Conservation (phyloP, 2,329 filamentous ascomycete genomes). For the Thermothelomyces thermophilus region DNA sequence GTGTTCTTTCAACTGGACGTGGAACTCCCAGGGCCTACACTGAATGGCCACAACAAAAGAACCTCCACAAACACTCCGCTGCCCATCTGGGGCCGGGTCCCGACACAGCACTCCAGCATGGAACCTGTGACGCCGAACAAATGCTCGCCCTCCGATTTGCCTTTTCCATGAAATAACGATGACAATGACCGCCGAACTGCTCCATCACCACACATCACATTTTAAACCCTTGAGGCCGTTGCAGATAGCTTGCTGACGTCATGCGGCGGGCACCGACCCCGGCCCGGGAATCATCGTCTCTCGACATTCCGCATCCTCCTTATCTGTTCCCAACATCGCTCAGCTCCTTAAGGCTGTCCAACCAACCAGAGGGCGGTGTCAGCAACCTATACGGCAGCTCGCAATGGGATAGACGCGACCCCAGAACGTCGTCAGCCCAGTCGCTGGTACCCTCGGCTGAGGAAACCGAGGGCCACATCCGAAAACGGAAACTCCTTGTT, state of each 20-base stretch:
- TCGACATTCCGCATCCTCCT: background rate
- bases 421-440: conserved; percentile 44
- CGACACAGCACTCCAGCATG: too few relatives aligned
- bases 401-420: conserved; percentile 31
- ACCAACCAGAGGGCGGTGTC: background rate
- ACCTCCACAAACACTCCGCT: too few relatives aligned
- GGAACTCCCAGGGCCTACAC: too few relatives aligned
- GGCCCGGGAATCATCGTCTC: background rate
- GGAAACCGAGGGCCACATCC: conserved; percentile 25
- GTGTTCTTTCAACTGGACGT: too few relatives aligned
- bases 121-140: too few relatives aligned
- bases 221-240: too few relatives aligned
- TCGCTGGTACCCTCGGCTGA: conserved; percentile 37
- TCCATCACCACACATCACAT: too few relatives aligned
- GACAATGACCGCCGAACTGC: too few relatives aligned
- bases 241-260: conserved; percentile 4
- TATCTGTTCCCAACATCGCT: background rate
- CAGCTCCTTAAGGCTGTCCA: background rate
- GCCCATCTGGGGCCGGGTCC: too few relatives aligned
- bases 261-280: conserved; percentile 3
- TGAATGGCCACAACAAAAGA: too few relatives aligned
- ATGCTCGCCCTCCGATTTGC: too few relatives aligned
- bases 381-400: background rate
- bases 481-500: conserved; percentile 57
- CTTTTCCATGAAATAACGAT: too few relatives aligned